Percentiles rank a stretch among this genome's conserved stretches.
phyloP scores from a whole-genome alignment of 805 yeast genomes.

The Saturnispora sekii region DNA sequence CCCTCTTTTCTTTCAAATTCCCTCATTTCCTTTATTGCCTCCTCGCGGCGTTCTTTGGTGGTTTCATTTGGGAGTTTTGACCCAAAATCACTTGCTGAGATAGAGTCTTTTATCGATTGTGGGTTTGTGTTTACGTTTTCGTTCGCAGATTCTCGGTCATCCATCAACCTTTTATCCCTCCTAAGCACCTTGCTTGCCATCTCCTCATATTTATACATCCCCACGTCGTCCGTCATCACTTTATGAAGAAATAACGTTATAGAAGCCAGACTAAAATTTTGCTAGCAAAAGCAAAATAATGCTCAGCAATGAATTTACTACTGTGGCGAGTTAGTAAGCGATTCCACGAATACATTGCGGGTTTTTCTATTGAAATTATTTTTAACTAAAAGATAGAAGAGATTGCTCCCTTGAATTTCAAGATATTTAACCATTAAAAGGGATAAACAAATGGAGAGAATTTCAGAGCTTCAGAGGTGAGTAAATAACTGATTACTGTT shows the following conservation, averaged over 20 bases:
- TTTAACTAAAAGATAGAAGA: too few relatives aligned
- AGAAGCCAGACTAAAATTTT: too few relatives aligned
- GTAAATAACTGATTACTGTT: too few relatives aligned
- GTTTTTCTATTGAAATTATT: too few relatives aligned
- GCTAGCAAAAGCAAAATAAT: too few relatives aligned
- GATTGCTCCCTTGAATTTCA: too few relatives aligned
- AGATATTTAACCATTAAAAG: too few relatives aligned
- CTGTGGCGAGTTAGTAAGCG: too few relatives aligned
- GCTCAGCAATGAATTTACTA: too few relatives aligned
- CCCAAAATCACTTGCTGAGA: conserved; percentile 63
- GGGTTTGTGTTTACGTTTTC: conserved; percentile 55
- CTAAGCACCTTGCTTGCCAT: conserved; percentile 70
- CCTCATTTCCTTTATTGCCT: conserved; percentile 8
- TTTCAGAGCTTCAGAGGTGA: too few relatives aligned
- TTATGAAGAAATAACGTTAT: background rate
- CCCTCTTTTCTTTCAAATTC: conserved; percentile 7
- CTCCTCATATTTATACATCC: conserved; percentile 49
- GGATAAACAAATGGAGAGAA: too few relatives aligned
- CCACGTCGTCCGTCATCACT: conserved; percentile 11
- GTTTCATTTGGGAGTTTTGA: conserved; percentile 20
- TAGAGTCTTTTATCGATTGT: conserved; percentile 58
- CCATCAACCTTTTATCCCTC: conserved; percentile 44
- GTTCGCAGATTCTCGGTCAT: conserved; percentile 28
- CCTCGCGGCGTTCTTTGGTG: conserved; percentile 15
- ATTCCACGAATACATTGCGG: too few relatives aligned